Conservation (phyloP, 208 protist species). For the Leishmania aethiopica region DNA sequence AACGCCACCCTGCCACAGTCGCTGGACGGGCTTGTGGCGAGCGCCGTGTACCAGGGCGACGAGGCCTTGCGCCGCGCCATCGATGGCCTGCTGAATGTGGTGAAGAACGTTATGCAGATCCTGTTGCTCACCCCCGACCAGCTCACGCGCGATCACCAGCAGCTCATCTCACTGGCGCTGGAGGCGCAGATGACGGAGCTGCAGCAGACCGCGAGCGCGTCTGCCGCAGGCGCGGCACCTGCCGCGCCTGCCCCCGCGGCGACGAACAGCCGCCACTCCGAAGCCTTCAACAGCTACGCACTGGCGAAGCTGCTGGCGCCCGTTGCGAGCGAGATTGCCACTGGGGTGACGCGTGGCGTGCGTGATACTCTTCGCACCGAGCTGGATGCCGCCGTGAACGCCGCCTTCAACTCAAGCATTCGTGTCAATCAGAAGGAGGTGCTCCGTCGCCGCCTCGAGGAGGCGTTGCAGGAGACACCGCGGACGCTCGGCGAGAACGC, state of each 20-base stretch:
- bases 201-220: conserved; percentile 30
- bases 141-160: conserved; percentile 71
- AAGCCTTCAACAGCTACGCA: conserved; percentile 74
- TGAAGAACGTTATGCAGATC: conserved; percentile 79
- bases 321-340: conserved; percentile 65
- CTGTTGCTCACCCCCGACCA: conserved; percentile 70
- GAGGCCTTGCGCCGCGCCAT: conserved; percentile 56
- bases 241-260: background rate
- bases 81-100: conserved; percentile 58
- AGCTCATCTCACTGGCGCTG: conserved; percentile 78
- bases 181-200: conserved; percentile 93
- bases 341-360: conserved; percentile 68
- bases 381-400: conserved; percentile 68
- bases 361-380: conserved; percentile 60
- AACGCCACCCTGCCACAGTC: conserved; percentile 76
- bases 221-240: background rate
- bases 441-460: conserved; percentile 72
- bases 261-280: conserved; percentile 15
- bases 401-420: conserved; percentile 50
- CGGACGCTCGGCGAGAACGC: conserved; percentile 59
- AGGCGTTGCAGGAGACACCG: conserved; percentile 63
- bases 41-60: conserved; percentile 65
- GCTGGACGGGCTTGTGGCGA: conserved; percentile 69
- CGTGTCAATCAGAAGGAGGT: conserved; percentile 59
- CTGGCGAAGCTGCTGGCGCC: conserved; percentile 54